Conservation (phyloP, 768 basidiomycete genomes). For the Peribolospora baueri region DNA sequence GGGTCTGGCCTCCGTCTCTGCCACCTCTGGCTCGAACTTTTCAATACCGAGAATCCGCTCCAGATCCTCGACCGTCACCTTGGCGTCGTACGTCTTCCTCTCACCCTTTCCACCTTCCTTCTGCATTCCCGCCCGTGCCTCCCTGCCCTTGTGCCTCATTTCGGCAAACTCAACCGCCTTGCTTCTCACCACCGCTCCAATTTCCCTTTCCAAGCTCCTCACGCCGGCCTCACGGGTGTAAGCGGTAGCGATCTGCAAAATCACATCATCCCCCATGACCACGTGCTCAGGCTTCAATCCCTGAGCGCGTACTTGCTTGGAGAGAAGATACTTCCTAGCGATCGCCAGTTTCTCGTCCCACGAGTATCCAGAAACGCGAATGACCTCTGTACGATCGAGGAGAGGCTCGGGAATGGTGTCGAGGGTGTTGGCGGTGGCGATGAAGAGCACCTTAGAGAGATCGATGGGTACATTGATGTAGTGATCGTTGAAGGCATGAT, state of each 20-base stretch:
- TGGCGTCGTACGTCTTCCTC: conserved; percentile 28
- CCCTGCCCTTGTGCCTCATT: conserved; percentile 12
- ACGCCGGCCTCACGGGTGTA: conserved; percentile 78
- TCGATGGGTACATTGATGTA: conserved; percentile 42
- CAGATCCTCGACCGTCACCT: conserved; percentile 46
- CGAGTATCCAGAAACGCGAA: conserved; percentile 40
- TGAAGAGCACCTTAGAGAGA: conserved; percentile 36
- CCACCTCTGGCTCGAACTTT: conserved; percentile 53
- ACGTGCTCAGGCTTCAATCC: conserved; percentile 41
- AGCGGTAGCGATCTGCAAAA: conserved; percentile 41
- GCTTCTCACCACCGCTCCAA: conserved; percentile 65
- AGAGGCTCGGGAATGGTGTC: conserved; percentile 73
- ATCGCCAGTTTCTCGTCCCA: conserved; percentile 70
- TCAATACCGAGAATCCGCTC: conserved; percentile 62
- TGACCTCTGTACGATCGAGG: conserved; percentile 68
- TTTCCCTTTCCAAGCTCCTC: conserved; percentile 61
- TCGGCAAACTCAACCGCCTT: conserved; percentile 85
- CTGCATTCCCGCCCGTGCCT: not conserved
- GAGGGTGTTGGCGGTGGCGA: conserved; percentile 74
- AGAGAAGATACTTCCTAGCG: conserved; percentile 59
- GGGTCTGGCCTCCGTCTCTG: not conserved
- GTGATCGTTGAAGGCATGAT: conserved; percentile 39
- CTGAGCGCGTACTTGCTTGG: conserved; percentile 63
- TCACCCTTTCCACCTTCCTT: not conserved
- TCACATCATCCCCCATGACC: conserved; percentile 37